Base-by-base conservation (phyloP, 2,329 filamentous ascomycete species). In the Apiospora phragmitis region DNA sequence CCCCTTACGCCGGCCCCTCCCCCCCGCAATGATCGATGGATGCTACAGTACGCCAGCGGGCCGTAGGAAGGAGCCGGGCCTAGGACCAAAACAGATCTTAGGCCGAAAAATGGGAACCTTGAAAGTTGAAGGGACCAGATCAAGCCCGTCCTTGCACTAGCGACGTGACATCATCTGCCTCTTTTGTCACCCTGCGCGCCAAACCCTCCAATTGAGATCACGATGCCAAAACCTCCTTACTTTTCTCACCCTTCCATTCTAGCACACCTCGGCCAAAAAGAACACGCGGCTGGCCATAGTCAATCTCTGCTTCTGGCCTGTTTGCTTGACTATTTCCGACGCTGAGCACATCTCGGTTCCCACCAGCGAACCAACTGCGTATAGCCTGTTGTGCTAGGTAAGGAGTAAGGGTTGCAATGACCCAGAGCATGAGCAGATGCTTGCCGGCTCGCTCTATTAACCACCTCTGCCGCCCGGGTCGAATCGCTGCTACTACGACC, bases 321-420 rank as follows among this genome's bases (percentile, higher is more conserved):
- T 18, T 55, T 55, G 49, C 24, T 59, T 32, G 26, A 12, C 55
- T 38, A 18, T 62, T 24, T 38, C 21, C 14, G 32, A 32, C 55
- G 55, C 32, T 62, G 55, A 38, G 32, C 55, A 62, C 55, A 29
- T 35, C 49, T 59, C 29, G 51, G 16, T 32, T 32, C 14, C 7
- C 26, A 26, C 21, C 38, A 38, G 32, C 32, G 21, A 62, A n/a
- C 55, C 55, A 62, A 62, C 55, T 35, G 32, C 51, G 8, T 62
- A 62, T 67, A 66, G 29, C n/a, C n/a, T 42, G 42, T 41, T 18
- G 35, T 42, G 65, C 65, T 35, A n/a, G n/a, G n/a, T n/a, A n/a
- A n/a, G n/a, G n/a, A n/a, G n/a, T n/a, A 67, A 29, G 65, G 38
- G 65, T 67, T 29, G 65, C 65, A 29, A 67, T 67, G 65, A 67